Percentiles rank a stretch among this genome's conserved stretches.
Evolutionary conservation across 805 yeast genomes (phyloP).

Genomic region (Deakozyma indianensis): DNA sequence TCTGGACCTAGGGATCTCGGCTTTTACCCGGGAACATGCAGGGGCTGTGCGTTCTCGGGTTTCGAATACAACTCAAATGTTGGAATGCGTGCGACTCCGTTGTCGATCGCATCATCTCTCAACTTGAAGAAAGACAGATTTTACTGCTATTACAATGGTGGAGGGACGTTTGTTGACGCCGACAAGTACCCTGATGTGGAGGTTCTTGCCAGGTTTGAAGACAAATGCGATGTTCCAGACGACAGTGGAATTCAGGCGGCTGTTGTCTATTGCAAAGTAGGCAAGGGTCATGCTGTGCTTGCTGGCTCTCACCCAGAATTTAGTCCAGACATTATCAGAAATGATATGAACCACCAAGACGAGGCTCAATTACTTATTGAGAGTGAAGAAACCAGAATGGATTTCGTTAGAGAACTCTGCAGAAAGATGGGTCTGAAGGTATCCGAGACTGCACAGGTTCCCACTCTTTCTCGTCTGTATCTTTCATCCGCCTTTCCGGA

Average conservation of each 20-base stretch:
- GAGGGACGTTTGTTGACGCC: constrained; percentile 73
- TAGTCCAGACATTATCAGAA: constrained; percentile 33
- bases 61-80: constrained; percentile 62
- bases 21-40: constrained; percentile 68
- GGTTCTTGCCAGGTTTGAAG: constrained; percentile 56
- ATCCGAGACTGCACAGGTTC: constrained; percentile 30
- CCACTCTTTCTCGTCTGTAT: constrained; percentile 60
- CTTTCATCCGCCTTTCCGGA: constrained; percentile 30
- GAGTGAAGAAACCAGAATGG: constrained; percentile 33
- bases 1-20: constrained; percentile 71
- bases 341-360: constrained; percentile 21
- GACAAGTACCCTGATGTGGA: constrained; percentile 41
- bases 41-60: constrained; percentile 74
- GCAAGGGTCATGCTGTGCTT: constrained; percentile 62
- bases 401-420: constrained; percentile 45
- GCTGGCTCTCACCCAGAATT: constrained; percentile 90
- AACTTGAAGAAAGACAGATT: constrained; percentile 6
- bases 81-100: constrained; percentile 57
- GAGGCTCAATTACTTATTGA: constrained; percentile 25
- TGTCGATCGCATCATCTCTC: constrained; percentile 19
- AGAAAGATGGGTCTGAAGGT: constrained; percentile 53
- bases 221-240: constrained; percentile 21
- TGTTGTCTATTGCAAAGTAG: constrained; percentile 49
- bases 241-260: constrained; percentile 40
- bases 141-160: constrained; percentile 67